Base-by-base conservation (phyloP, 2,329 filamentous ascomycete genomes). In the Tolypocladium ophioglossoides region DNA sequence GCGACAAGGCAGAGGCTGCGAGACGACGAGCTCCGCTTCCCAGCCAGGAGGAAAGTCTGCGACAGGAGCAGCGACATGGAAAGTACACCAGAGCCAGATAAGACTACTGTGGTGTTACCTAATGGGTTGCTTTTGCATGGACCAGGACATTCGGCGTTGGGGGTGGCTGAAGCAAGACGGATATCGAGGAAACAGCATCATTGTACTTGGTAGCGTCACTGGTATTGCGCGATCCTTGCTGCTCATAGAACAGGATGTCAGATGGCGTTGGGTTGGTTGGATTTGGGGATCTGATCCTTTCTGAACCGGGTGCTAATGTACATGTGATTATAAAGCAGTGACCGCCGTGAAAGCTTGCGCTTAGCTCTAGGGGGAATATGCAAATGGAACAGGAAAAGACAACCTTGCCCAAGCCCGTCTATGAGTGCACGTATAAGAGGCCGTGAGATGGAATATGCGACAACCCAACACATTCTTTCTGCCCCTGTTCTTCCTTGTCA, bases 41-140 rank as follows among this genome's bases (percentile, higher is more conserved):
- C 0, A 91, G 88, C 66, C 90, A 95, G 70, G 83, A 88, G 65
- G 90, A 94, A 66, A 91, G 87, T 61, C 71, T 95, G 61, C 81
- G 85, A 61, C 82, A 86, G 68, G 88, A 92, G 69, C 89, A 92
- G 75, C 79, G 79, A 54, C 75, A 75, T 53, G 82, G 82, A 4
- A 77, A 84, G 58, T 85, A 83, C 62, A 85, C 80, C 18, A 70
- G 78, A 51, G 66, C 73, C 30, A 76, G 62, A 12, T 14, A n/a
- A n/a, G 10, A 8, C 3, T 4, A 12, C 27, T 5, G 9, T 1
- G 18, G 18, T 20, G 44, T 18, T 6, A 14, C 2, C 16, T 32
- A 1, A 6, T 32, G n/a, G 27, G 24, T 14, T 47, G 24, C 41
- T 18, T 30, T 16, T 44, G 40, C 8, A 14, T 18, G 14, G 41